Percentiles rank a stretch among this genome's conserved stretches.
Conservation (phyloP, 2,329 filamentous ascomycete species). For the Cercospora citrullina region DNA sequence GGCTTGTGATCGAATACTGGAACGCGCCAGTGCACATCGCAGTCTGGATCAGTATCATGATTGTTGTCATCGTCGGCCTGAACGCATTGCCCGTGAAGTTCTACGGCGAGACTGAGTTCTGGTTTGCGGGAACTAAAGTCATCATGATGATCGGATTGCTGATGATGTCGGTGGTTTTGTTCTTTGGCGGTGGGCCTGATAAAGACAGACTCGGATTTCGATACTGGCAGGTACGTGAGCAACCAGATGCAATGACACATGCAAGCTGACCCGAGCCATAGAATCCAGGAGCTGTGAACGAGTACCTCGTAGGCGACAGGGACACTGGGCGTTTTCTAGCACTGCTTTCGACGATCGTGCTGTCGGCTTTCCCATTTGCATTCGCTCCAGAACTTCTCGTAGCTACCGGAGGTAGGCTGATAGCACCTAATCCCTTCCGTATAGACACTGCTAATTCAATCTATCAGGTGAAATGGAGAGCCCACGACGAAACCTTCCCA, state of each 20-base stretch:
- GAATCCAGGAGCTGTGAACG: conserved; percentile 50
- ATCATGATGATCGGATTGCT: conserved; percentile 54
- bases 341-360: conserved; percentile 53
- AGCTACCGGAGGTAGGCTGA: conserved; percentile 40
- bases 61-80: conserved; percentile 45
- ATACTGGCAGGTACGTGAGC: conserved; percentile 28
- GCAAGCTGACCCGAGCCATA: conserved; percentile 33
- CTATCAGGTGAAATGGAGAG: conserved; percentile 60
- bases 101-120: conserved; percentile 52
- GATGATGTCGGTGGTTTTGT: conserved; percentile 55
- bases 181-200: conserved; percentile 57
- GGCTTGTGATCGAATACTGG: conserved; percentile 41
- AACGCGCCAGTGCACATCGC: conserved; percentile 42
- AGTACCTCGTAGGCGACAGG: conserved; percentile 47
- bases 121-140: conserved; percentile 50
- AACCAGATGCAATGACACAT: not conserved
- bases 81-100: conserved; percentile 52
- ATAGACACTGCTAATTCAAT: conserved; percentile 37
- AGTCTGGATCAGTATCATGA: conserved; percentile 42
- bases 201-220: conserved; percentile 54
- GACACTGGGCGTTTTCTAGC: conserved; percentile 54
- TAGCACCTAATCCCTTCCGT: not conserved
- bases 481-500: conserved; percentile 60
- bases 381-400: conserved; percentile 59
- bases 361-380: conserved; percentile 56